Evolutionary conservation across 345 rosid species (phyloP).

Genomic region (Sisymbrium irio): DNA sequence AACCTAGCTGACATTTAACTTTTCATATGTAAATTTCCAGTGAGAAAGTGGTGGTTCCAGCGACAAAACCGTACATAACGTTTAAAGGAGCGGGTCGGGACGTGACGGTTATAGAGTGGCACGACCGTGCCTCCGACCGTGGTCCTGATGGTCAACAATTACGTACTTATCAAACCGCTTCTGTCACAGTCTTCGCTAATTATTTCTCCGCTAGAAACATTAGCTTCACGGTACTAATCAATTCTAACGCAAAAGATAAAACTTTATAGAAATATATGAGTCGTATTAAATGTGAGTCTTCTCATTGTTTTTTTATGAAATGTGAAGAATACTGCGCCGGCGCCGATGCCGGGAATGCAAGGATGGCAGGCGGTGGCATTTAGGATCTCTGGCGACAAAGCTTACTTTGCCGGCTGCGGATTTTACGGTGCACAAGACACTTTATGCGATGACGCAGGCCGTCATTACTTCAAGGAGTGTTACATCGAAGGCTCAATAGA

Average conservation of each 20-base stretch:
- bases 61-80: slow-evolving; percentile 75
- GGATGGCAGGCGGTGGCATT: slow-evolving; percentile 97
- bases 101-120: slow-evolving; percentile 89
- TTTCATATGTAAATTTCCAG: slow-evolving; percentile 24
- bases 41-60: slow-evolving; percentile 92
- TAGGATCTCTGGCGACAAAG: slow-evolving; percentile 90
- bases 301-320: background rate
- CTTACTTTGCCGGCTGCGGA: slow-evolving; percentile 83
- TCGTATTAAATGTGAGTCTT: background rate
- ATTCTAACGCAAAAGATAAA: background rate
- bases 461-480: slow-evolving; percentile 89
- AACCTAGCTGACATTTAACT: background rate
- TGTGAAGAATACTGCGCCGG: slow-evolving; percentile 84
- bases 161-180: slow-evolving; percentile 89
- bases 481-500: slow-evolving; percentile 94
- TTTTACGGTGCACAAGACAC: slow-evolving; percentile 97
- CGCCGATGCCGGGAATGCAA: slow-evolving; percentile 90
- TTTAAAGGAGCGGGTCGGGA: slow-evolving; percentile 86
- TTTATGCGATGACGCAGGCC: slow-evolving; percentile 87
- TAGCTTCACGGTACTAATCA: slow-evolving; percentile 69
- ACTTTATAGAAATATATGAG: background rate
- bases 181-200: slow-evolving; percentile 80
- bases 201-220: slow-evolving; percentile 86
- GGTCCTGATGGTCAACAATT: slow-evolving; percentile 82
- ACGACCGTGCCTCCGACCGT: slow-evolving; percentile 86